Conservation (phyloP, 2,329 filamentous ascomycete species). For the Ophiobolus disseminans region DNA sequence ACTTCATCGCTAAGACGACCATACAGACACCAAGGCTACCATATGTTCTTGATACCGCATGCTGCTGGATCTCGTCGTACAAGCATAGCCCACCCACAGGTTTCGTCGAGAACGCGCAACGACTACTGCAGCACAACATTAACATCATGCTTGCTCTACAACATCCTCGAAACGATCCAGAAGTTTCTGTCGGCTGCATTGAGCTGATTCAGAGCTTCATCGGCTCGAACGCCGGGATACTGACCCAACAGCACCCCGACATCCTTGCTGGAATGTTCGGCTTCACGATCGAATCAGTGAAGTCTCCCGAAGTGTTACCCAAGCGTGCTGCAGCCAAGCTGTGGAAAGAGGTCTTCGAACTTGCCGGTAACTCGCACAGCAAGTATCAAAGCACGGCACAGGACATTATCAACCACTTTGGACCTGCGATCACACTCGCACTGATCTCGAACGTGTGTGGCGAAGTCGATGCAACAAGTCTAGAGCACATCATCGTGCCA, state of each 20-base stretch:
- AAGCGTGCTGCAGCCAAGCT: constrained; percentile 78
- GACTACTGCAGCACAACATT: constrained; percentile 66
- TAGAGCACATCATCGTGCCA: constrained; percentile 42
- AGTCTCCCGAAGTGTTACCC: constrained; percentile 74
- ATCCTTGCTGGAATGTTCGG: constrained; percentile 72
- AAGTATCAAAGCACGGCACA: constrained; percentile 39
- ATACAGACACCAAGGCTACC: constrained; percentile 71
- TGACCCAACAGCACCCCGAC: constrained; percentile 66
- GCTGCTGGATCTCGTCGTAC: constrained; percentile 64
- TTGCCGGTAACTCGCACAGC: constrained; percentile 35
- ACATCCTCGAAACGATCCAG: constrained; percentile 69
- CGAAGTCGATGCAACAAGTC: constrained; percentile 43
- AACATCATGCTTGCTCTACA: constrained; percentile 68
- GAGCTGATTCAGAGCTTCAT: constrained; percentile 73
- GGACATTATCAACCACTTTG: constrained; percentile 47
- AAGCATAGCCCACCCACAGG: constrained; percentile 52
- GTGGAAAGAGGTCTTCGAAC: constrained; percentile 61
- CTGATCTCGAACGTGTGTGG: constrained; percentile 46
- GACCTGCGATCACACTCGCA: constrained; percentile 36
- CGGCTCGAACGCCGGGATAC: constrained; percentile 64
- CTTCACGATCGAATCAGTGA: constrained; percentile 73
- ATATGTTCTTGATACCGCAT: constrained; percentile 73
- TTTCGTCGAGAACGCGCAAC: constrained; percentile 36
- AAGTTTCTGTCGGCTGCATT: constrained; percentile 75
- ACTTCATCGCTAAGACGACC: constrained; percentile 68